These are phyloP conservation scores for Vaccinium macrocarpon DNA, from an alignment of 148 eudicot genomes.

Conservation along the genomic window DNA sequence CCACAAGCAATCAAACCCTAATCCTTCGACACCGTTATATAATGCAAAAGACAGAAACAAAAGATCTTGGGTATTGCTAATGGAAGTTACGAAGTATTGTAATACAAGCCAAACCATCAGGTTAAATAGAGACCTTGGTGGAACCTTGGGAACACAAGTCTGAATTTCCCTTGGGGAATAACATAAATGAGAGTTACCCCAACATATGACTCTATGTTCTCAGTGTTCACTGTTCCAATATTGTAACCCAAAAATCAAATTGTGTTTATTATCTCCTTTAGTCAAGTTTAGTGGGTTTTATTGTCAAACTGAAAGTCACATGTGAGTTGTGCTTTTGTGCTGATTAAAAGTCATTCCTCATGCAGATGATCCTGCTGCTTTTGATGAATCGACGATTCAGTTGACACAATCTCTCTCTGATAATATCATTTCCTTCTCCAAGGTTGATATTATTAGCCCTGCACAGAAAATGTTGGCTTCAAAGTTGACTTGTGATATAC, in stretches of 20 bases:
- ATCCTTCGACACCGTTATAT: not conserved
- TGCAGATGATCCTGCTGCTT: conserved; percentile 48
- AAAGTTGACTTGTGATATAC: conserved; percentile 67
- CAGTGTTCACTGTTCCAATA: not conserved
- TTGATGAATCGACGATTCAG: conserved; percentile 30
- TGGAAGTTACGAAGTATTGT: not conserved
- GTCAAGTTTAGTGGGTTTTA: not conserved
- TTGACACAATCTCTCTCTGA: conserved; percentile 33
- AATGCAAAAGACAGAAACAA: not conserved
- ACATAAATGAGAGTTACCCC: not conserved
- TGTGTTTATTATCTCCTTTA: not conserved
- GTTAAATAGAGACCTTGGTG: not conserved
- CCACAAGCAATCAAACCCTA: not conserved
- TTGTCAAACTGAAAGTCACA: not conserved
- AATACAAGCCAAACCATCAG: not conserved
- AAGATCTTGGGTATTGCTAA: not conserved
- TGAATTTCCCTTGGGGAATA: not conserved
- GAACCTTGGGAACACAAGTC: not conserved
- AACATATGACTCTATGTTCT: not conserved
- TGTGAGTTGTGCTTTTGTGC: conserved; percentile 17
- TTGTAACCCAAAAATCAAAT: not conserved
- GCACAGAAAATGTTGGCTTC: conserved; percentile 74
- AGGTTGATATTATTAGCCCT: conserved; percentile 90
- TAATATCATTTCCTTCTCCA: conserved; percentile 59
- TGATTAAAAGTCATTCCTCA: conserved; percentile 23